Base-by-base conservation (phyloP, 1,284 basidiomycete genomes). In the Apiotrichum porosum region DNA sequence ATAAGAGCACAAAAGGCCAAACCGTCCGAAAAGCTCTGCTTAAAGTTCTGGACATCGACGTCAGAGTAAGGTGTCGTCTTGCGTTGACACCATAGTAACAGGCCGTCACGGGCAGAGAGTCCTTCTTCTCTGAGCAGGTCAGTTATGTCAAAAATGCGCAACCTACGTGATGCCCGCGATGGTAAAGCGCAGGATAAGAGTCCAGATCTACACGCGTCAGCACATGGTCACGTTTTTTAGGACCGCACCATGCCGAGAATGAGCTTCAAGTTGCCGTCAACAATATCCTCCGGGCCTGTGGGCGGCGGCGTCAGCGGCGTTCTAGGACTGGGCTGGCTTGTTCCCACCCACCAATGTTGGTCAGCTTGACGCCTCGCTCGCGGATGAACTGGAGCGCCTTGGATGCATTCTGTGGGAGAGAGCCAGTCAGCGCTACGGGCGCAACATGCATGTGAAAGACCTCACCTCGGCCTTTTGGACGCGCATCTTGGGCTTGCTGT, bases 1-100 rank as follows among this genome's bases (percentile, higher is more conserved):
- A 98, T 97, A 37, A 98, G 77, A 8, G 94, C 94, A 72, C 94
- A 97, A 90, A 98, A 77, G 38, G 94, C 94, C 50, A 97, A 81
- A 34, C 94, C 94, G 68, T 97, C 89, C 36, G 85, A 85, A 85
- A 90, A 98, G 65, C 88, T 92, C 35, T 81, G 71, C 15, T 88
- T 88, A 69, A 98, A 98, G 69, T 97, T 90, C 73, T 88, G 83
- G 9, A 98, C 89, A 46, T 95, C 76, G 17, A 97, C 93, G 61
- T 93, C 88, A n/a, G 51, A 51, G 75, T 98, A 97, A 0, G 85
- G 83, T 24, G 81, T 82, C 1, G 95, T 98, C 75, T 95, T 95
- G 47, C 94, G 83, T 68, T 97, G 94, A 76, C 93, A 97, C 94
- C 94, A 98, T 1, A 98, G 80, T 3, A 98, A 77, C 13, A 98